A percentile compares a stretch with the other conserved stretches of the same genome.
Evolutionary conservation across 1,139 yeast genomes (phyloP).

Genomic region (Candida pseudoviswanathii): DNA sequence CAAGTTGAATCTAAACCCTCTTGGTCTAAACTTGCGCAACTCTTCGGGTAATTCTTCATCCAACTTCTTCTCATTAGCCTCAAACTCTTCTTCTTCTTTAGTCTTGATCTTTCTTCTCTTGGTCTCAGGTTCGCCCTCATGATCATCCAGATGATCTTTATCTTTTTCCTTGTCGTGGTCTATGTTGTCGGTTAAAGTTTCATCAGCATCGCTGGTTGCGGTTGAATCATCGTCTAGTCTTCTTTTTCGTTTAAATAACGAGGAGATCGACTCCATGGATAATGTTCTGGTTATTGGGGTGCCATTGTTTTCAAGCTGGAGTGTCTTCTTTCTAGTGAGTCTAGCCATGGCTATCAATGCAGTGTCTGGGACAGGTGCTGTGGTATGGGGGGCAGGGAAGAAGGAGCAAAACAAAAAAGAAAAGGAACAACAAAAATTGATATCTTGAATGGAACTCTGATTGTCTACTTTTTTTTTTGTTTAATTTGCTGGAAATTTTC

Average conservation of each 20-base stretch:
- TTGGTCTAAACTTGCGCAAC: constrained; percentile 68
- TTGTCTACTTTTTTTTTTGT: background rate
- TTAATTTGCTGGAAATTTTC: constrained; percentile 1
- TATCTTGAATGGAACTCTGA: background rate
- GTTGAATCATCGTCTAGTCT: constrained; percentile 16
- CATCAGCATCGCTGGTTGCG: constrained; percentile 1
- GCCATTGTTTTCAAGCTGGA: constrained; percentile 10
- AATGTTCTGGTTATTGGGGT: constrained; percentile 33
- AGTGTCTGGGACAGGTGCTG: too few species aligned
- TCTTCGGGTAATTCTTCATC: constrained; percentile 66
- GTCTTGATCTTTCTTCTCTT: constrained; percentile 31
- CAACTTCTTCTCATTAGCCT: constrained; percentile 52
- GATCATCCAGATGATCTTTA: constrained; percentile 16
- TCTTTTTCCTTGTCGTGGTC: constrained; percentile 20
- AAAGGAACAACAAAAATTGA: background rate
- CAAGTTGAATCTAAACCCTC: constrained; percentile 67
- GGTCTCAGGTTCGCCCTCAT: constrained; percentile 12
- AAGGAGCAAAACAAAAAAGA: background rate
- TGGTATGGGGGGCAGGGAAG: background rate
- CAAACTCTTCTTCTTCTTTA: constrained; percentile 40
- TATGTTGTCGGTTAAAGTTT: constrained; percentile 1
- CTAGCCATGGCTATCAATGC: constrained; percentile 8
- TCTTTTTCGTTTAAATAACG: constrained; percentile 40
- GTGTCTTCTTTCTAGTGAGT: constrained; percentile 11
- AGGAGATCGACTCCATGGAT: constrained; percentile 44